These are phyloP conservation scores for Ceratopteris richardii DNA, from an alignment of 75 land plant species.

Conservation along the genomic window DNA sequence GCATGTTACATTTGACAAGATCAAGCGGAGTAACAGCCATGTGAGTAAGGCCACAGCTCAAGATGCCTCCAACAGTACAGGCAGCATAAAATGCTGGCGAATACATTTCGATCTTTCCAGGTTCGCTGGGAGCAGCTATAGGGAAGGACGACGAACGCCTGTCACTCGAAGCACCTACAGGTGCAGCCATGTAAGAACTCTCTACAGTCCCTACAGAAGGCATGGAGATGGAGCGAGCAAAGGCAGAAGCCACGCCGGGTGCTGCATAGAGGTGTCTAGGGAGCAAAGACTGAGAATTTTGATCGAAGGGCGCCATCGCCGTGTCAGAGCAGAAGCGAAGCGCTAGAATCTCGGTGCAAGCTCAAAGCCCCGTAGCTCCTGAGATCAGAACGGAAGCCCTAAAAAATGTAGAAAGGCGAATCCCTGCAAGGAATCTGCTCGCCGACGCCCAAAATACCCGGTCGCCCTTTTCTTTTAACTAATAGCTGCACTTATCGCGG, in stretches of 20 bases:
- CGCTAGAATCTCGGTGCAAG: too few species aligned
- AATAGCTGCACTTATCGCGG: too few species aligned
- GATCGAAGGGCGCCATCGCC: slow-evolving; percentile 2
- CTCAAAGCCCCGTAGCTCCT: too few species aligned
- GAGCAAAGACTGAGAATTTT: slow-evolving; percentile 13
- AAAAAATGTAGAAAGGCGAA: too few species aligned
- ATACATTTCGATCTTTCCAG: slow-evolving; percentile 47
- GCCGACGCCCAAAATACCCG: too few species aligned
- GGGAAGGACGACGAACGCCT: slow-evolving; percentile 14
- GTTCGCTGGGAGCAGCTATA: slow-evolving; percentile 48
- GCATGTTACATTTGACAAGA: slow-evolving; percentile 94
- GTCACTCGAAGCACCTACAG: background rate
- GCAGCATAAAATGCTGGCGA: slow-evolving; percentile 77
- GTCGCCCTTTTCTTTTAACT: too few species aligned
- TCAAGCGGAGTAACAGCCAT: slow-evolving; percentile 88
- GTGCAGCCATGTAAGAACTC: background rate
- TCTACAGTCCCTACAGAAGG: background rate
- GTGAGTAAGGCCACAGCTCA: slow-evolving; percentile 88
- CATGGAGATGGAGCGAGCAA: background rate
- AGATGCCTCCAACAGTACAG: slow-evolving; percentile 74
- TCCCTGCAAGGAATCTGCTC: too few species aligned
- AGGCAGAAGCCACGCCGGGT: background rate
- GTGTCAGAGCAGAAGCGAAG: too few species aligned
- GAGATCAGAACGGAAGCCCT: too few species aligned
- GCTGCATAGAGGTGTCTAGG: slow-evolving; percentile 21